Conservation (phyloP, 495 filamentous ascomycete genomes). For the Penicillium pulvis region DNA sequence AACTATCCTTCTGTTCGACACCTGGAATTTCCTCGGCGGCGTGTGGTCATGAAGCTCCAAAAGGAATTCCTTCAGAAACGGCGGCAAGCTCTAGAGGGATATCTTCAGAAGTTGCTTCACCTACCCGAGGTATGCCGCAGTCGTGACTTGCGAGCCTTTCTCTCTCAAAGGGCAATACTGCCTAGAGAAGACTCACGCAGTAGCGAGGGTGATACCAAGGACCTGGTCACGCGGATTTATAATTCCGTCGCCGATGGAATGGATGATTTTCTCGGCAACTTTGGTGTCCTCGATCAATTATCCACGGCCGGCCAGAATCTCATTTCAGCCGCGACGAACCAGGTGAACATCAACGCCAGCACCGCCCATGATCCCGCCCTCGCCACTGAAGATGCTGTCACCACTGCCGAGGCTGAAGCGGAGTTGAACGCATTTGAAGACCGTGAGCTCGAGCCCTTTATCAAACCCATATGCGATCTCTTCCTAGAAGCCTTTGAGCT, state of each 20-base stretch:
- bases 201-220: slow-evolving; percentile 66
- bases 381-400: slow-evolving; percentile 61
- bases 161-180: slow-evolving; percentile 83
- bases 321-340: slow-evolving; percentile 82
- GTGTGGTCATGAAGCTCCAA: slow-evolving; percentile 95
- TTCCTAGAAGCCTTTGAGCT: slow-evolving; percentile 97
- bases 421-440: slow-evolving; percentile 94
- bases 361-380: slow-evolving; percentile 39
- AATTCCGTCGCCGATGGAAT: slow-evolving; percentile 96
- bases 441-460: slow-evolving; percentile 87
- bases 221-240: slow-evolving; percentile 92
- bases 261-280: slow-evolving; percentile 96
- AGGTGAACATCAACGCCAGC: slow-evolving; percentile 52
- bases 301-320: slow-evolving; percentile 91
- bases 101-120: slow-evolving; percentile 79
- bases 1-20: slow-evolving; percentile 84
- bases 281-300: slow-evolving; percentile 92
- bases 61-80: slow-evolving; percentile 93
- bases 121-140: slow-evolving; percentile 93
- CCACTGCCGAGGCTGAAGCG: slow-evolving; percentile 86
- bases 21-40: slow-evolving; percentile 86
- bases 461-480: slow-evolving; percentile 97
- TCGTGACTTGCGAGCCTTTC: slow-evolving; percentile 87
- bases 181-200: slow-evolving; percentile 50
- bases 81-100: slow-evolving; percentile 77